Evolutionary conservation across 805 yeast genomes (phyloP).

Genomic region (Ogataea trehalophila): DNA sequence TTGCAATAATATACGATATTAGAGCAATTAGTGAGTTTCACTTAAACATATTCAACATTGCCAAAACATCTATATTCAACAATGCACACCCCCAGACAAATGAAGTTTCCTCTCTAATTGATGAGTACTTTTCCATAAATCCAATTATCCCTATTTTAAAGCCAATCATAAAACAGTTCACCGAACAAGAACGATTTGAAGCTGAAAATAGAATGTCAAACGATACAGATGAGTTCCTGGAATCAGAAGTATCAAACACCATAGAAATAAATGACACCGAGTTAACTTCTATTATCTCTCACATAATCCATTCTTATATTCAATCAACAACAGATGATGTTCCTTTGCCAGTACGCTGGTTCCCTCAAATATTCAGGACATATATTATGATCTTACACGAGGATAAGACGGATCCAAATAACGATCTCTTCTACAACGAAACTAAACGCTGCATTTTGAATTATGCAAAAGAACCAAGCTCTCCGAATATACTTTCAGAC

Average conservation of each 20-base stretch:
- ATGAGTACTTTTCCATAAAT: constrained; percentile 18
- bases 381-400: constrained; percentile 19
- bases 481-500: constrained; percentile 12
- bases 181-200: constrained; percentile 2
- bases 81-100: neutral
- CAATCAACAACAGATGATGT: neutral
- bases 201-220: neutral
- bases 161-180: constrained; percentile 14
- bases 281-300: constrained; percentile 2
- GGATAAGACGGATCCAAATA: constrained; percentile 9
- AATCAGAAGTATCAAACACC: neutral
- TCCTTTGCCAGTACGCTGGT: constrained; percentile 18
- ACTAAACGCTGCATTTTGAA: constrained; percentile 16
- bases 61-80: constrained; percentile 7
- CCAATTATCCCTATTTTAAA: constrained; percentile 26
- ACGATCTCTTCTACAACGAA: constrained; percentile 20
- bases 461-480: constrained; percentile 12
- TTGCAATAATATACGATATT: constrained; percentile 15
- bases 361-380: constrained; percentile 21
- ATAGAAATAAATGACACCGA: neutral
- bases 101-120: constrained; percentile 6
- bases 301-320: constrained; percentile 7
- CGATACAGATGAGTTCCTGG: neutral
- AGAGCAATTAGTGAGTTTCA: constrained; percentile 17
- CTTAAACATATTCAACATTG: constrained; percentile 15